A percentile compares a stretch with the other conserved stretches of the same genome.
Conservation (phyloP, 495 filamentous ascomycete species). For the Aspergillus baeticus region DNA sequence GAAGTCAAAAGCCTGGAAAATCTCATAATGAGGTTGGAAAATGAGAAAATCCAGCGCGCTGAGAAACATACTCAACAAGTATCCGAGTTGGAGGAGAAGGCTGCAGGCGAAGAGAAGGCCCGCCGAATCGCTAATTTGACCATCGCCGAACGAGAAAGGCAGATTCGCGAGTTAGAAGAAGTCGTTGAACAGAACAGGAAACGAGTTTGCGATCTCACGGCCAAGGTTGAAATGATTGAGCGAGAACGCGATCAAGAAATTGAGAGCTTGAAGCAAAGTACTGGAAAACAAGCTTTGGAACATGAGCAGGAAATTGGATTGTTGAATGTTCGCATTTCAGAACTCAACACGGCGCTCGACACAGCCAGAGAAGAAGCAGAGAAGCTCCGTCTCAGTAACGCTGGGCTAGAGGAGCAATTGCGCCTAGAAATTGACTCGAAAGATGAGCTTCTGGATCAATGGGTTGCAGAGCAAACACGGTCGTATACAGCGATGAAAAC, state of each 20-base stretch:
- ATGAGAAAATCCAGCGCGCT: conserved; percentile 42
- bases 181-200: conserved; percentile 34
- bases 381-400: conserved; percentile 32
- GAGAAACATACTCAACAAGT: conserved; percentile 34
- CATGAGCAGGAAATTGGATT: conserved; percentile 43
- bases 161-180: conserved; percentile 42
- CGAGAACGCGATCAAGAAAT: conserved; percentile 27
- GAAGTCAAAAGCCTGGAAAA: conserved; percentile 64
- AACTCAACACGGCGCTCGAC: conserved; percentile 39
- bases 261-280: conserved; percentile 27
- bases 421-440: conserved; percentile 36
- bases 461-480: conserved; percentile 37
- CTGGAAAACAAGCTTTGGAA: conserved; percentile 29
- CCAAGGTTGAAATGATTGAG: conserved; percentile 32
- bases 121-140: conserved; percentile 37
- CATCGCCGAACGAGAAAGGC: conserved; percentile 30
- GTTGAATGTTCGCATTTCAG: conserved; percentile 40
- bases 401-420: conserved; percentile 36
- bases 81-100: conserved; percentile 37
- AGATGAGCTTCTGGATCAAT: conserved; percentile 37
- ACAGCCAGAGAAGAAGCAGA: conserved; percentile 29
- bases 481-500: conserved; percentile 43
- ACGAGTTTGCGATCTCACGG: conserved; percentile 36
- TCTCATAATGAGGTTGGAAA: conserved; percentile 59
- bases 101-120: conserved; percentile 35